A percentile compares a stretch with the other conserved stretches of the same genome.
These are phyloP conservation scores for Podaxis sp. DNA, from an alignment of 768 basidiomycete species.

Conservation along the genomic window DNA sequence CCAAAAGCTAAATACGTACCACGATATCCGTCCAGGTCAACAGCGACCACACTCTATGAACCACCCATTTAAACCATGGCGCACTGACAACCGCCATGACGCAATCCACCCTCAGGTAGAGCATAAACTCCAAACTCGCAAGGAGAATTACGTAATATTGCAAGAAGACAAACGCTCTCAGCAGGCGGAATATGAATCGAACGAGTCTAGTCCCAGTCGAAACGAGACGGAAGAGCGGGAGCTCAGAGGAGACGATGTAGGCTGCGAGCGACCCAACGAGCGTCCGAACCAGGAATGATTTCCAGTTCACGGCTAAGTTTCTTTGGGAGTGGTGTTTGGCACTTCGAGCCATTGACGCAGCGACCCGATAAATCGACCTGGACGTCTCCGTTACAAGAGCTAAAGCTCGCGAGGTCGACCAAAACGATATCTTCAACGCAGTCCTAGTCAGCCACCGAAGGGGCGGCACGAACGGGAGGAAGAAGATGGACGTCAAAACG, in stretches of 20 bases:
- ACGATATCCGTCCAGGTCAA: conserved; percentile 8
- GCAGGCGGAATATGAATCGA: background rate
- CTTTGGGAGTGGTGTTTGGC: background rate
- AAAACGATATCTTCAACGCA: background rate
- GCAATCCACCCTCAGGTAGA: conserved; percentile 8
- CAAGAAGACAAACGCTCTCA: background rate
- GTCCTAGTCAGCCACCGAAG: background rate
- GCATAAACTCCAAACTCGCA: conserved; percentile 4
- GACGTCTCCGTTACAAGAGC: background rate
- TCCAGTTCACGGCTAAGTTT: background rate
- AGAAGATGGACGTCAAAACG: background rate
- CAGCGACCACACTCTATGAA: conserved; percentile 1
- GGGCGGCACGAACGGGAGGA: conserved; percentile 5
- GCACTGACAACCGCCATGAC: background rate
- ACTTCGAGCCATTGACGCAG: background rate
- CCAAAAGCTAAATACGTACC: background rate
- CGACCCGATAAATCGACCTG: background rate
- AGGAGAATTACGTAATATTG: conserved; percentile 5
- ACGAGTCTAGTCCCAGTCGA: background rate
- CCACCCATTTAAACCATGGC: conserved; percentile 6
- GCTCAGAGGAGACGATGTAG: background rate
- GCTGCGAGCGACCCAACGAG: background rate
- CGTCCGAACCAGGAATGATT: background rate
- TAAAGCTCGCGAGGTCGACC: background rate
- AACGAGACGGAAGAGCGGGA: background rate